Conservation (phyloP, 768 basidiomycete species). For the Russula griseocarnosa region DNA sequence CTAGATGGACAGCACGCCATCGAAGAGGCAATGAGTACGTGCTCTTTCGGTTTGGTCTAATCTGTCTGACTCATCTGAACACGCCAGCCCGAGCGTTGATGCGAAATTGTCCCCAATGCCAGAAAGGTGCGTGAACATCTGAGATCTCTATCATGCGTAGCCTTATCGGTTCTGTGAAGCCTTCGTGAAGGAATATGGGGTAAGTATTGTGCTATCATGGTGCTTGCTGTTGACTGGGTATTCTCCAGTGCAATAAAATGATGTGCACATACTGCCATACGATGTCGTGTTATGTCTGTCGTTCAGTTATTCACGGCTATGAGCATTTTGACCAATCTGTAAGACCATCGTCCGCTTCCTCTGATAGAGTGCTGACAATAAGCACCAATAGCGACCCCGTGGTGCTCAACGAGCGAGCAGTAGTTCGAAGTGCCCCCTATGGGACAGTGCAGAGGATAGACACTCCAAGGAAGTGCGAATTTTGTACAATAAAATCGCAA, state of each 20-base stretch:
- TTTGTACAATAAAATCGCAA: neutral
- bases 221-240: conserved; percentile 7
- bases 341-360: conserved; percentile 23
- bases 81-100: conserved; percentile 68
- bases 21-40: conserved; percentile 91
- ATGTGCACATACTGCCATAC: conserved; percentile 67
- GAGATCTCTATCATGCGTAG: neutral
- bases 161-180: conserved; percentile 40
- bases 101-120: conserved; percentile 84
- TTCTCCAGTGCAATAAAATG: conserved; percentile 86
- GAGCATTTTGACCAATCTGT: conserved; percentile 61
- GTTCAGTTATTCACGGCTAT: conserved; percentile 66
- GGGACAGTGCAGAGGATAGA: conserved; percentile 63
- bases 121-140: conserved; percentile 51
- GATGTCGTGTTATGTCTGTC: conserved; percentile 81
- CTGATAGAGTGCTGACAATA: neutral
- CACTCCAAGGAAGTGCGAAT: conserved; percentile 59
- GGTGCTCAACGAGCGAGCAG: conserved; percentile 10
- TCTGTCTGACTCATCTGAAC: conserved; percentile 14
- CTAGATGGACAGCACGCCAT: conserved; percentile 72
- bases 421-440: conserved; percentile 51
- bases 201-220: conserved; percentile 36
- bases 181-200: conserved; percentile 76
- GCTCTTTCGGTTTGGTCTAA: neutral
- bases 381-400: conserved; percentile 13